These are phyloP conservation scores for Moringa oleifera DNA, from an alignment of 345 rosid species.

Conservation along the genomic window DNA sequence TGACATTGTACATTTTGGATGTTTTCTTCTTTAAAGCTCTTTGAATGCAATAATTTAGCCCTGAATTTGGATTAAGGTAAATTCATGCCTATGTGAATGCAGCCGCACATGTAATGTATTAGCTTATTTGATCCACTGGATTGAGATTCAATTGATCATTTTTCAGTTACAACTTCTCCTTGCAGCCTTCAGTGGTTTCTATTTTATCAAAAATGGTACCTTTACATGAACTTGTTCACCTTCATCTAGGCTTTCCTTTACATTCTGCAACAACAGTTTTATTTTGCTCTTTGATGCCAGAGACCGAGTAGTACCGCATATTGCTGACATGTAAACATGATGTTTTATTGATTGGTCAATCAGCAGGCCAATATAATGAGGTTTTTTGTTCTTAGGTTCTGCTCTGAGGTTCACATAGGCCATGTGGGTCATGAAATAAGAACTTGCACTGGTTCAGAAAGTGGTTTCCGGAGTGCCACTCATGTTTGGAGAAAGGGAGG, in stretches of 20 bases:
- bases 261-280: too few relatives aligned
- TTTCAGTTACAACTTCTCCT: neutral
- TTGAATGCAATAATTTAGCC: too few relatives aligned
- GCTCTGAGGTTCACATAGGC: slow-evolving; percentile 67
- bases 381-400: slow-evolving; percentile 36
- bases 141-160: neutral
- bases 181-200: neutral
- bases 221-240: neutral
- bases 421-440: slow-evolving; percentile 70
- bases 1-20: too few relatives aligned
- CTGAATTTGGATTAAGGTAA: too few relatives aligned
- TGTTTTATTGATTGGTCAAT: neutral
- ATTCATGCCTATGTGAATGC: too few relatives aligned
- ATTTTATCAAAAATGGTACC: neutral
- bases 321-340: neutral
- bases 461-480: slow-evolving; percentile 58
- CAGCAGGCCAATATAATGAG: neutral
- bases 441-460: slow-evolving; percentile 68
- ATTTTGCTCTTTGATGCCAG: too few relatives aligned
- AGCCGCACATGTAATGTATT: too few relatives aligned
- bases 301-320: too few relatives aligned
- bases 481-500: slow-evolving; percentile 81
- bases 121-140: neutral
- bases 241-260: too few relatives aligned
- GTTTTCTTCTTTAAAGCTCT: too few relatives aligned